These are phyloP conservation scores for Calonectria fujianensis DNA, from an alignment of 2,329 filamentous ascomycete species.

Conservation along the genomic window DNA sequence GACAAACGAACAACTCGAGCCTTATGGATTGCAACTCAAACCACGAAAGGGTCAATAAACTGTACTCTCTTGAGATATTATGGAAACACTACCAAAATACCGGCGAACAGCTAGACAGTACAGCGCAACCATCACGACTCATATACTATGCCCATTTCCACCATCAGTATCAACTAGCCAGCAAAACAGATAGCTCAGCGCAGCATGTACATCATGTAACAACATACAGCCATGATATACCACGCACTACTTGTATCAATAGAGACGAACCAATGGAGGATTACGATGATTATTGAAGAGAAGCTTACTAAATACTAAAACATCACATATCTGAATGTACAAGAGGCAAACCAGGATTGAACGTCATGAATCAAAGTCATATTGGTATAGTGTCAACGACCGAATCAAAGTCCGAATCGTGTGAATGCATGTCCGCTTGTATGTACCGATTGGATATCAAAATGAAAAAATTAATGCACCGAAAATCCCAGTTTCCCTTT, in stretches of 20 bases:
- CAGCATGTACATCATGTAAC: constrained; percentile 42
- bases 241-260: constrained; percentile 32
- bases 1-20: constrained; percentile 72
- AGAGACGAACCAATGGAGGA: constrained; percentile 18
- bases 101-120: not conserved
- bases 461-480: constrained; percentile 21
- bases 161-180: not conserved
- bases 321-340: constrained; percentile 7
- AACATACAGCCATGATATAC: constrained; percentile 21
- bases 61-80: not conserved
- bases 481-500: constrained; percentile 18
- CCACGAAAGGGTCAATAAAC: constrained; percentile 1
- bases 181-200: not conserved
- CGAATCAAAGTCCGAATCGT: not conserved
- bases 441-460: constrained; percentile 31
- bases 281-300: not conserved
- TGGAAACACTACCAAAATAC: not conserved
- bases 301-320: constrained; percentile 5
- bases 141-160: not conserved
- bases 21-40: constrained; percentile 66
- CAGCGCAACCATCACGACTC: constrained; percentile 34
- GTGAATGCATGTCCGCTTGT: constrained; percentile 31
- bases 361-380: constrained; percentile 26
- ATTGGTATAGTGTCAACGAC: constrained; percentile 16
- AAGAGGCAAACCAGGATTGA: not conserved